Evolutionary conservation across 768 basidiomycete species (phyloP), one percentile per base, ranked within the genome.

Genomic region (Russula emetica): DNA sequence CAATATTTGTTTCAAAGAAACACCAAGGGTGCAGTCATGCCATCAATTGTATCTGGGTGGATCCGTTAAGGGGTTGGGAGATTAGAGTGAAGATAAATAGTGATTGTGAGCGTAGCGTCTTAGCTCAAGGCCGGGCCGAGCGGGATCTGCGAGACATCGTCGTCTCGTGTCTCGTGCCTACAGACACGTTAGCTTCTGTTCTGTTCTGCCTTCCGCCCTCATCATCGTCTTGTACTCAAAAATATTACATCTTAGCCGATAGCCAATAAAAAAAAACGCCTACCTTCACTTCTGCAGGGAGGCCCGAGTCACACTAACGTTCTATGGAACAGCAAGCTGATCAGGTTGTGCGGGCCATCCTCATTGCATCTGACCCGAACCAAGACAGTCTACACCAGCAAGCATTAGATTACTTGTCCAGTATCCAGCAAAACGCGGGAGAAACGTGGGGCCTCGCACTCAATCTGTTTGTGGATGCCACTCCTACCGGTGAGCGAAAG

Each of bases 381-480:
- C 88, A 86, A 74, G 78, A 77, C 60, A 73, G 82, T 30, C 76
- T 96, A 38, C 91, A 94, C 75, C 88, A 86, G 63, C 88, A 95
- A 74, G 95, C 95, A 38, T 79, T 97, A 69, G 85, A 87, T 61
- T 98, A 90, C 74, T 79, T 98, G 36, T 81, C 84, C 32, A 83
- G 80, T 61, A 80, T 97, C 66, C 88, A 91, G 70, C 84, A 86
- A 73, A 90, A 90, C 73, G 80, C 87, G 16, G 78, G 80, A 65
- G 82, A 83, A 67, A 84, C 85, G 22, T 98, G 95, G 94, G 82
- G 86, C 72, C 80, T 94, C 50, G 89, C 89, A 32, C 79, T 94
- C 65, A 78, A 83, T 38, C 78, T 92, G 51, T 94, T 92, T 71
- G 81, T 86, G 30, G 86, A 85, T 68, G 74, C 77, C 62, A 80